A percentile compares a stretch with the other conserved stretches of the same genome.
These are phyloP conservation scores for Metrosideros polymorpha DNA, from an alignment of 441 rosid genomes.

Conservation along the genomic window DNA sequence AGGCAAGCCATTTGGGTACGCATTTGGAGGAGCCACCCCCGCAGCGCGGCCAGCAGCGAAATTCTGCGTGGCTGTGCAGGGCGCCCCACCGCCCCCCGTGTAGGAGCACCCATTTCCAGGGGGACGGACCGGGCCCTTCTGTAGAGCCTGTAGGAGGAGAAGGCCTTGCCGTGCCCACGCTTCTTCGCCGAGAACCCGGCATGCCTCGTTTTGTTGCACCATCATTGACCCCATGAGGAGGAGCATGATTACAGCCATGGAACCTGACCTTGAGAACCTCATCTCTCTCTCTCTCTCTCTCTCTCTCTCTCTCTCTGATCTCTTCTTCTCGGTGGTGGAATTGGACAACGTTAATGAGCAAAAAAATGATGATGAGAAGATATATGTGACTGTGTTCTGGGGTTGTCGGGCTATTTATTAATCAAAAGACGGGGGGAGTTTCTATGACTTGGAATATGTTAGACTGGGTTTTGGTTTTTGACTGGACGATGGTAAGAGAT, in stretches of 20 bases:
- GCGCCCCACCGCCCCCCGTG: background rate
- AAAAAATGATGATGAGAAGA: background rate
- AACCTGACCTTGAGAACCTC: background rate
- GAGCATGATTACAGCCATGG: background rate
- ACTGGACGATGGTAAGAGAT: background rate
- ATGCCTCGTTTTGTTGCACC: background rate
- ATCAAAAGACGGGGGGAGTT: background rate
- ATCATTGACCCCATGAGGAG: background rate
- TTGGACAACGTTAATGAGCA: background rate
- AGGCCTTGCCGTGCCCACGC: background rate
- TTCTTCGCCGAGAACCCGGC: background rate
- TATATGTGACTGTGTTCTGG: background rate
- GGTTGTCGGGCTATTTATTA: background rate
- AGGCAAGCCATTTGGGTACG: background rate
- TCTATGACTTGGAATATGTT: background rate
- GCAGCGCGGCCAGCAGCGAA: background rate
- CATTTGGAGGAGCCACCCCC: background rate
- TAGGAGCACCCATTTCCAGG: background rate
- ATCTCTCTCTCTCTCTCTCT: background rate
- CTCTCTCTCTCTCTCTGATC: background rate
- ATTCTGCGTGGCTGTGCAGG: background rate
- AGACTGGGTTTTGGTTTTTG: background rate
- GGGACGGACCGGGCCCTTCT: background rate
- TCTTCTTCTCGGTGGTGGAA: background rate
- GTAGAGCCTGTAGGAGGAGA: background rate